Conservation (phyloP, 2,329 filamentous ascomycete genomes). For the Alternaria sp. region DNA sequence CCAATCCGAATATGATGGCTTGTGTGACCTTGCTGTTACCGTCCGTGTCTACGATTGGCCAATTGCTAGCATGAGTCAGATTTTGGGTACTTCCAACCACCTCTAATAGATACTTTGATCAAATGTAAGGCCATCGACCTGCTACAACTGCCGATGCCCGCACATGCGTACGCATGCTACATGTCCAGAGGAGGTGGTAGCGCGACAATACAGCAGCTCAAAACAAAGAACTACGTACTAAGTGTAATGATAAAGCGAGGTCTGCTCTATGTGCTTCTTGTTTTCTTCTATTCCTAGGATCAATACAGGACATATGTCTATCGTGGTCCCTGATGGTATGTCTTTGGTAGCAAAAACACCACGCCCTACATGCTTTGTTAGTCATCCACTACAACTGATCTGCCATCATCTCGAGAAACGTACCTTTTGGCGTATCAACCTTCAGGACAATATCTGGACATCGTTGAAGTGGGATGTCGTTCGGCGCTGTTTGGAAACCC, state of each 20-base stretch:
- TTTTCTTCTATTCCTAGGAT: constrained; percentile 58
- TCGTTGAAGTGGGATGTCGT: constrained; percentile 48
- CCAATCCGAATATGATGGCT: constrained; percentile 62
- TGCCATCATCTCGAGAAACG: not conserved
- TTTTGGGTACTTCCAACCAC: not conserved
- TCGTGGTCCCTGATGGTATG: constrained; percentile 56
- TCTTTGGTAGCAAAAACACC: constrained; percentile 58
- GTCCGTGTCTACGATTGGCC: constrained; percentile 42
- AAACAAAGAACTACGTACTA: constrained; percentile 50
- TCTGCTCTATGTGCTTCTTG: constrained; percentile 56
- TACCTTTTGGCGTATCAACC: constrained; percentile 60
- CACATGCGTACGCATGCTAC: not conserved
- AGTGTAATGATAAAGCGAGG: constrained; percentile 62
- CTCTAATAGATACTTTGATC: not conserved
- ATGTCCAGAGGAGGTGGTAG: not conserved
- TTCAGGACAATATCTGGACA: constrained; percentile 52
- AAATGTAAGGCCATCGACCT: not conserved
- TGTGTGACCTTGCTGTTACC: constrained; percentile 51
- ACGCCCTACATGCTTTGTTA: constrained; percentile 51
- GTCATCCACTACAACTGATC: not conserved
- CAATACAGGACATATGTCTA: constrained; percentile 62
- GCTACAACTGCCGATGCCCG: not conserved
- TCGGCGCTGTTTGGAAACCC: not conserved
- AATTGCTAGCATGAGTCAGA: constrained; percentile 48
- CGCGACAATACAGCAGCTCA: not conserved